phyloP scores from a whole-genome alignment of 2,329 filamentous ascomycete genomes.

The Aschersonia sp. region DNA sequence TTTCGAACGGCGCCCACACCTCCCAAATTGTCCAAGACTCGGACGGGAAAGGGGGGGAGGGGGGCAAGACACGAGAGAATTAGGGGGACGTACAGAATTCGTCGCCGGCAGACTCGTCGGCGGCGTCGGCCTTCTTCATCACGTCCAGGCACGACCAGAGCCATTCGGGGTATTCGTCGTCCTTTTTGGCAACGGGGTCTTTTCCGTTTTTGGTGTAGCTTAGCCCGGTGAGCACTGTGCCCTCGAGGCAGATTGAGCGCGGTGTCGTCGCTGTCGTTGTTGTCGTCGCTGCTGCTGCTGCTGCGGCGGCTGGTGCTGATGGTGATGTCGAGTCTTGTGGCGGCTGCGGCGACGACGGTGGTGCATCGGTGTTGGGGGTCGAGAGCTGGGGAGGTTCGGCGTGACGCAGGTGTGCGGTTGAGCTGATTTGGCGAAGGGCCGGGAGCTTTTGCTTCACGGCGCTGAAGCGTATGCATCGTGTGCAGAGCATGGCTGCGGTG shows the following conservation, averaged over 20 bases:
- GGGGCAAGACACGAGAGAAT: not conserved
- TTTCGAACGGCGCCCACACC: too few species aligned
- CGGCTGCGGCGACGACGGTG: slow-evolving; percentile 15
- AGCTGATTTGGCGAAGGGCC: slow-evolving; percentile 24
- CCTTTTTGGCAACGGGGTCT: slow-evolving; percentile 60
- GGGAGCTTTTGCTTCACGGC: slow-evolving; percentile 15
- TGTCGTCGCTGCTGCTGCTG: too few species aligned
- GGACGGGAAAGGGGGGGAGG: not conserved
- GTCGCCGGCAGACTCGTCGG: slow-evolving; percentile 47
- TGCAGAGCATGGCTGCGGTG: slow-evolving; percentile 23
- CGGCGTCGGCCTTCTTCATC: slow-evolving; percentile 37
- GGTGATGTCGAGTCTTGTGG: not conserved
- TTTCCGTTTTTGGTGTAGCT: slow-evolving; percentile 62
- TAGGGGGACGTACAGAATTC: slow-evolving; percentile 56
- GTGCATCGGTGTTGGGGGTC: slow-evolving; percentile 16
- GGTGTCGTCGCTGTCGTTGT: too few species aligned
- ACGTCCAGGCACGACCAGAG: slow-evolving; percentile 59
- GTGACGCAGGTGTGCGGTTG: slow-evolving; percentile 19
- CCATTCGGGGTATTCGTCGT: slow-evolving; percentile 69
- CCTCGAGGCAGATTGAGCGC: slow-evolving; percentile 44
- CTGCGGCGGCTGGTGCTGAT: too few species aligned
- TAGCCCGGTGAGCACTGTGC: slow-evolving; percentile 56
- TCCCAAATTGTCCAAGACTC: not conserved
- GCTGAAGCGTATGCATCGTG: slow-evolving; percentile 33
- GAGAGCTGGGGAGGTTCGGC: slow-evolving; percentile 20